Evolutionary conservation across 2,329 filamentous ascomycete genomes (phyloP).

Genomic region (Leptoxyphium fumago): DNA sequence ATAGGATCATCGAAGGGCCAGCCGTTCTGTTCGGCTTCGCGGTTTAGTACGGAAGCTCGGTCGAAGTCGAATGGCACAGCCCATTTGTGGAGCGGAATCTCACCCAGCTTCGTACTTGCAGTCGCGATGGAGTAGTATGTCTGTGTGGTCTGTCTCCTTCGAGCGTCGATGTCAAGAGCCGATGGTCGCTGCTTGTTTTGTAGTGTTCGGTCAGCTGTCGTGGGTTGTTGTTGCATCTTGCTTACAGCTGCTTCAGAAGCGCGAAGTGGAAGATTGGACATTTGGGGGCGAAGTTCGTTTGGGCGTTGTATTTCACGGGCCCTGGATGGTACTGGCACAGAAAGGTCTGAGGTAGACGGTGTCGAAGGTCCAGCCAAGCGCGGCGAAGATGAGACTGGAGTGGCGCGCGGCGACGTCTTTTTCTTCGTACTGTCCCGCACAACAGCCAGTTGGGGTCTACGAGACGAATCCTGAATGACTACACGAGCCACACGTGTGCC

Average conservation of each 20-base stretch:
- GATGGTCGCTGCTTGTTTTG: conserved; percentile 2
- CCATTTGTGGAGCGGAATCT: conserved; percentile 33
- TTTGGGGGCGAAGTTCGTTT: too few species aligned
- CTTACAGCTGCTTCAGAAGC: neutral
- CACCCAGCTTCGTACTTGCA: conserved; percentile 31
- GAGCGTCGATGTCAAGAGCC: conserved; percentile 7
- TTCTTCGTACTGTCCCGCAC: conserved; percentile 12
- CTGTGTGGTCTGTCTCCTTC: conserved; percentile 21
- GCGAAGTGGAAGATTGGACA: conserved; percentile 6
- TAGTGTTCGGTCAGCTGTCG: neutral
- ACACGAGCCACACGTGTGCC: conserved; percentile 15
- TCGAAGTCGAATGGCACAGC: conserved; percentile 27
- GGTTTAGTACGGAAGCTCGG: conserved; percentile 26
- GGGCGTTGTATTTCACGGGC: too few species aligned
- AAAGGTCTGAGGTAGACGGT: neutral
- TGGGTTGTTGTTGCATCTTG: conserved; percentile 1
- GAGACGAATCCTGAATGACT: conserved; percentile 15
- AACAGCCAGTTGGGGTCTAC: conserved; percentile 14
- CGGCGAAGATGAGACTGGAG: neutral
- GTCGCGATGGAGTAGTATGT: conserved; percentile 30
- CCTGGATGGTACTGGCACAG: too few species aligned
- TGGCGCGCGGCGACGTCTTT: conserved; percentile 1
- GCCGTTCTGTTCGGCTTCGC: conserved; percentile 20
- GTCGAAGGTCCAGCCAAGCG: neutral
- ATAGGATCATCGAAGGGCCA: conserved; percentile 9